Base-by-base conservation (phyloP, 2,329 filamentous ascomycete genomes). In the Beauveria rudraprayagi region DNA sequence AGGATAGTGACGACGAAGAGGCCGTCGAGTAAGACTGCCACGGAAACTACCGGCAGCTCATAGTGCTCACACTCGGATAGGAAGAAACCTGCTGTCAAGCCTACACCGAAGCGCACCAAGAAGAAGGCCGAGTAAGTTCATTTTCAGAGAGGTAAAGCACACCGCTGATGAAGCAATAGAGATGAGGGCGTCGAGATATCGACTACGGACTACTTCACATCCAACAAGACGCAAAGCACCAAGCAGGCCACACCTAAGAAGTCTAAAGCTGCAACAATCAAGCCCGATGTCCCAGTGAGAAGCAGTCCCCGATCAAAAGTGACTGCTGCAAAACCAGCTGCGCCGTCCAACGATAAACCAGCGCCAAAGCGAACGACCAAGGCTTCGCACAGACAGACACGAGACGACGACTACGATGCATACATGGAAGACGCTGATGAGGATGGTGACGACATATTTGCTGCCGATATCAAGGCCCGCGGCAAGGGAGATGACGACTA, bases 1-100 rank as follows among this genome's bases (percentile, higher is more conserved):
- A 92, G 64, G 91, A 96, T 64, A 93, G 90, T 65, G 88, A 90
- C 48, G 90, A 92, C 61, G 90, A 92, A 34, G 88, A 90, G 47
- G 67, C 67, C 40, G 76, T 80, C 62, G 73, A 79, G 82, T 85
- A 77, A 65, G 80, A 11, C 70, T 55, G 53, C 19, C 22, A 2
- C 6, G 28, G 17, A 46, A 26, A n/a, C 34, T n/a, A 2, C 30
- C 10, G 1, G 22, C 28, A 19, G 19, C 28, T 16, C 37, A n/a
- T 19, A 40, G 37, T n/a, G 28, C 54, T 65, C 68, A 62, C 70
- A 24, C 9, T 14, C 48, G 7, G 44, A 82, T 80, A 75, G 78
- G 9, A 86, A 85, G 72, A 88, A 86, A 68, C 71, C 80, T 26
- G 69, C 77, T 14, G 71, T 80, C 2, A 86, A 78, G 66, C 65